phyloP scores from a whole-genome alignment of 2,329 filamentous ascomycete species.

The Colletotrichum destructivum region DNA sequence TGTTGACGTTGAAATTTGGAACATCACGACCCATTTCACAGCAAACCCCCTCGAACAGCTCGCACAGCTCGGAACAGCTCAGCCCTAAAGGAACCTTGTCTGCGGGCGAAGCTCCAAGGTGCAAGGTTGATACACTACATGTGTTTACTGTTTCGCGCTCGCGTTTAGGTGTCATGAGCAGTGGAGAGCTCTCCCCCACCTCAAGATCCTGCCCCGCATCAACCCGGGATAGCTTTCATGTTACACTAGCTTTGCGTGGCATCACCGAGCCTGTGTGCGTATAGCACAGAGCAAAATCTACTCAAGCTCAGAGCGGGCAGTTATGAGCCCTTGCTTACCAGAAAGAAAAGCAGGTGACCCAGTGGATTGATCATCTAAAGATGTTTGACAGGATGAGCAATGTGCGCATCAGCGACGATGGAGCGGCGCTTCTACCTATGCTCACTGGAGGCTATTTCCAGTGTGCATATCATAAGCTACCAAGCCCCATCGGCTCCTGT shows the following conservation, averaged over 20 bases:
- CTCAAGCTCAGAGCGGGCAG: background rate
- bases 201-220: constrained; percentile 10
- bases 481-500: background rate
- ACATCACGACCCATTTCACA: background rate
- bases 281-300: background rate
- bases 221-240: background rate
- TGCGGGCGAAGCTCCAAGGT: constrained; percentile 15
- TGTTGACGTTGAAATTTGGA: background rate
- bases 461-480: background rate
- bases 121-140: constrained; percentile 2
- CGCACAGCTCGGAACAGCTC: constrained; percentile 37
- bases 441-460: constrained; percentile 15
- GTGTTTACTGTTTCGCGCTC: background rate
- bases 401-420: constrained; percentile 6
- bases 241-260: background rate
- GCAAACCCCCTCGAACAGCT: constrained; percentile 20
- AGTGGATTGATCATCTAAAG: constrained; percentile 8
- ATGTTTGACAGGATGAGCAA: background rate
- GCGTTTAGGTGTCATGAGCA: background rate
- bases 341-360: background rate
- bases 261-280: constrained; percentile 2
- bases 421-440: background rate
- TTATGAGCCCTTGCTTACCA: constrained; percentile 2
- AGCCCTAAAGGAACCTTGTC: constrained; percentile 39
- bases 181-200: constrained; percentile 31